These are phyloP conservation scores for Zymoseptoria passerinii DNA, from an alignment of 2,329 filamentous ascomycete genomes.

Conservation along the genomic window DNA sequence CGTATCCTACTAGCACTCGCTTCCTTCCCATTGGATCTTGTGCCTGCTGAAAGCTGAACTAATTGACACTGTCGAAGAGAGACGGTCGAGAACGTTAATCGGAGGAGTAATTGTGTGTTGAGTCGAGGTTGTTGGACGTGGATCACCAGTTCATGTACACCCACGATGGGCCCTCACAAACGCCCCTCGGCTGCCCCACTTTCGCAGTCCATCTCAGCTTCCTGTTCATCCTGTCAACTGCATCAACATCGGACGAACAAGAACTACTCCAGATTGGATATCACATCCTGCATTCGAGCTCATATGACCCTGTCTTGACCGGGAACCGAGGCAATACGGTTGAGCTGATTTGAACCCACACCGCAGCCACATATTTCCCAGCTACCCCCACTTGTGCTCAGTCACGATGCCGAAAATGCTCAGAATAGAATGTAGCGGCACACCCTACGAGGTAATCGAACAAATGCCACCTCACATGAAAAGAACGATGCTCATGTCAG, in stretches of 20 bases:
- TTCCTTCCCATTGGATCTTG: slow-evolving; percentile 24
- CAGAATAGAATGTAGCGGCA: slow-evolving; percentile 35
- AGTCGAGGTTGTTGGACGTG: too few relatives aligned
- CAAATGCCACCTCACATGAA: not conserved
- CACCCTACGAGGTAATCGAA: slow-evolving; percentile 33
- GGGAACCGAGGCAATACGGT: not conserved
- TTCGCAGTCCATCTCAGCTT: not conserved
- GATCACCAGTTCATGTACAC: not conserved
- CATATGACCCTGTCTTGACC: not conserved
- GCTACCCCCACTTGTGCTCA: not conserved
- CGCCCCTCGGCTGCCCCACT: not conserved
- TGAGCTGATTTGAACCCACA: not conserved
- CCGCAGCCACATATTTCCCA: not conserved
- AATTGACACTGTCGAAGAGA: not conserved
- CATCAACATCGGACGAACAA: not conserved
- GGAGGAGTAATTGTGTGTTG: too few relatives aligned
- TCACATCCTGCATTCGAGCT: not conserved
- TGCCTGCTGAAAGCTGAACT: not conserved
- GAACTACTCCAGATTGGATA: not conserved
- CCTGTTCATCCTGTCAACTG: not conserved
- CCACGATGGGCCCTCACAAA: not conserved
- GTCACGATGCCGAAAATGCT: slow-evolving; percentile 28
- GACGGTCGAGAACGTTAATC: not conserved
- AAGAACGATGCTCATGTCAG: not conserved
- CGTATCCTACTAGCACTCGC: slow-evolving; percentile 34